Evolutionary conservation across 352 stramenopile species (phyloP).

Genomic region (Globisporangium spinosum): DNA sequence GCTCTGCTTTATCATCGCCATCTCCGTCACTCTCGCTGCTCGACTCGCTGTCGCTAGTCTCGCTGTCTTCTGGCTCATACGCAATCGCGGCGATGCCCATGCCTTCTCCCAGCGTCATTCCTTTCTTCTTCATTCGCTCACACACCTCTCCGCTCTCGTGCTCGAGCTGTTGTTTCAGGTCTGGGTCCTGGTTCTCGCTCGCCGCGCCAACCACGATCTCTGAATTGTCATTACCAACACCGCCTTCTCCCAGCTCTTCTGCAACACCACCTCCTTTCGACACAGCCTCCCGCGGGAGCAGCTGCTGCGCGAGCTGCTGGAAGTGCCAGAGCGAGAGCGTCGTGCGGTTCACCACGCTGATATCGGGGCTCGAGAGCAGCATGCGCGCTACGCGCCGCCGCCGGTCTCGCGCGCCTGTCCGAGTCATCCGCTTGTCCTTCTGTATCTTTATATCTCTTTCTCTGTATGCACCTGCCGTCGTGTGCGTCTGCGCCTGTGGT

Average conservation of each 20-base stretch:
- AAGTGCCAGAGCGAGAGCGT: constrained; percentile 82
- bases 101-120: constrained; percentile 58
- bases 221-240: constrained; percentile 10
- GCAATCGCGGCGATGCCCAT: constrained; percentile 59
- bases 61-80: constrained; percentile 18
- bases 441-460: not conserved
- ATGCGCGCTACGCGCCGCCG: constrained; percentile 43
- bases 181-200: constrained; percentile 9
- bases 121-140: constrained; percentile 9
- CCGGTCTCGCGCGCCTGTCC: constrained; percentile 1
- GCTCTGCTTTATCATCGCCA: constrained; percentile 1
- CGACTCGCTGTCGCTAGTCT: constrained; percentile 8
- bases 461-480: not conserved
- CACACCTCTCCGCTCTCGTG: not conserved
- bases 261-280: not conserved
- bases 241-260: not conserved
- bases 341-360: constrained; percentile 69
- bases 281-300: constrained; percentile 29
- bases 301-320: constrained; percentile 48
- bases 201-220: constrained; percentile 19
- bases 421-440: constrained; percentile 5
- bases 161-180: constrained; percentile 10
- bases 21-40: constrained; percentile 12
- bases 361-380: constrained; percentile 52
- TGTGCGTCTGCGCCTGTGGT: not conserved